Evolutionary conservation across 2,329 filamentous ascomycete species (phyloP), one percentile per base, ranked within the genome.

Genomic region (Colletotrichum sp.): DNA sequence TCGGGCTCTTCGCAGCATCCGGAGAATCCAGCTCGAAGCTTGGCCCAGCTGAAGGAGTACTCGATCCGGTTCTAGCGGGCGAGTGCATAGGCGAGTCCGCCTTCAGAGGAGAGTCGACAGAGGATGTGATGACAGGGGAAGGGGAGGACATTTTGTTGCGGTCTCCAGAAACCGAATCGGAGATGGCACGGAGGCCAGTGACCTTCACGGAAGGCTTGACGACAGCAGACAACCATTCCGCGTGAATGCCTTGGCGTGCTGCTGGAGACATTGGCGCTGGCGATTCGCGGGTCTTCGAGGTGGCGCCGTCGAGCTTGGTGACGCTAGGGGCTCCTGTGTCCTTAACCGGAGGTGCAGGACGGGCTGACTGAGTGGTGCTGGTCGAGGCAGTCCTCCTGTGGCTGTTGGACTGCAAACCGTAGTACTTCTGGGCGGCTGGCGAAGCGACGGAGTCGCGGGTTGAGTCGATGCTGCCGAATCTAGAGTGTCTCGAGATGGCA

Each of bases 21-120:
- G 93, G 91, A 57, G 94, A 95, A 68, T 96, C 95, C 2, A 96
- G 89, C 67, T 98, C 95, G 70, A 97, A 93, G 83, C 95, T 97
- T 8, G 88, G 90, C 3, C 89, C 91, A 7, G 84, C 90, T 2
- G 92, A 93, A 15, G 92, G 90, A 3, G 92, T 93, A 78, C 91
- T 93, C 5, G 96, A 98, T 7, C 94, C 95, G 6, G 95, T 96
- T 72, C 94, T 90, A 26, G 93, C 92, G 0, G 95, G 93, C 6
- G 94, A 95, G 76, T 89, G 87, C 78, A 90, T 81, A 2, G 89
- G 88, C 5, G 89, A 90, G 30, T 91, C 89, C n/a, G 32, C 59
- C 75, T 89, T 90, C 8, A 86, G 78, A 13, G 89, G 86, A 2
- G 88, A 87, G 60, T 92, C 90, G 3, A 85, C 84, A 5, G 90